Evolutionary conservation across 768 basidiomycete species (phyloP).

Genomic region (Coprinellus micaceus): DNA sequence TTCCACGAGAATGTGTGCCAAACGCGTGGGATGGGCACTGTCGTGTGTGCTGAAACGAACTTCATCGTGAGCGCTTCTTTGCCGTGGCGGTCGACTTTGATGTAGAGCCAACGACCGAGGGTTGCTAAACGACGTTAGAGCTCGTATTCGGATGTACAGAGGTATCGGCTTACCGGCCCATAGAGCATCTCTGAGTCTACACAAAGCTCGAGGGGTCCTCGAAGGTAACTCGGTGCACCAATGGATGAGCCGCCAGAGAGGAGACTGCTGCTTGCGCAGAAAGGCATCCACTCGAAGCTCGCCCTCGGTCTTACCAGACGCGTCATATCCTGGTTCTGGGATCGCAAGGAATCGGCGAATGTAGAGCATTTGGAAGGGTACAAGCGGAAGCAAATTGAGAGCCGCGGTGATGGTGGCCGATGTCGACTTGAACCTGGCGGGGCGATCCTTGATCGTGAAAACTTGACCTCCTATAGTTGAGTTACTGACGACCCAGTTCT

Average conservation of each 20-base stretch:
- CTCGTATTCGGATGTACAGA: background rate
- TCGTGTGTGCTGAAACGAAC: background rate
- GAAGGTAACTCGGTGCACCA: background rate
- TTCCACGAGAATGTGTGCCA: background rate
- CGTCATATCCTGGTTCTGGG: background rate
- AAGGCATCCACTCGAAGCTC: background rate
- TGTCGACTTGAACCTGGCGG: no score
- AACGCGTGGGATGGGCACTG: background rate
- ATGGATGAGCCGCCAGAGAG: background rate
- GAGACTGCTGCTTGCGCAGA: background rate
- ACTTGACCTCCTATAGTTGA: no score
- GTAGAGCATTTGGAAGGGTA: no score
- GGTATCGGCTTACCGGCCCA: background rate
- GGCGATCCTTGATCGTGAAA: no score
- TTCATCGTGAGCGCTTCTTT: background rate
- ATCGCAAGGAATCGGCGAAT: background rate
- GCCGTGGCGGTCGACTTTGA: background rate
- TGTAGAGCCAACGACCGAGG: background rate
- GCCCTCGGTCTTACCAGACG: background rate
- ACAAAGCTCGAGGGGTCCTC: background rate
- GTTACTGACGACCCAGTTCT: no score
- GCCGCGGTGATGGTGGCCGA: no score
- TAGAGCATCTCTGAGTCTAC: background rate
- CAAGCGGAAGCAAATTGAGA: no score
- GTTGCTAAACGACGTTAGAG: background rate